Base-by-base conservation (phyloP, 306 rosid genomes). In the Glycine latifolia region DNA sequence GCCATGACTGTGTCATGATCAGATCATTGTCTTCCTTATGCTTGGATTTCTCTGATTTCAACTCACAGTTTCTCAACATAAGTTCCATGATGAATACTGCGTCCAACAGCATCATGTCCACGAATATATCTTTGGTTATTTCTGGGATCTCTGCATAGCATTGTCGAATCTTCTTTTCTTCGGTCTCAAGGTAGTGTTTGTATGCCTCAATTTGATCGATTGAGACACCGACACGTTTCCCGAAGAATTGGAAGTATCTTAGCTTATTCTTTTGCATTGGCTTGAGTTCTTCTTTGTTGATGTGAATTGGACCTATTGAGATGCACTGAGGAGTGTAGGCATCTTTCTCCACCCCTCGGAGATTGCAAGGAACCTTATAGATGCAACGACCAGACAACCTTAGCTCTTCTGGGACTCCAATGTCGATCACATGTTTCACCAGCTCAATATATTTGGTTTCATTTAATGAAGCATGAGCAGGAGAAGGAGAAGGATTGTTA, bases 231-330 rank as follows among this genome's bases (percentile, higher is more conserved):
- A 0, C 31, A 26, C 31, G 31, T 26, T 7, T 7, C 13, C 8
- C 4, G 59, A 90, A 85, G 76, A 78, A 55, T 2, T 78, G 2
- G 43, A 11, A 67, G 67, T 81, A 86, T 0, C 47, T 60, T 2
- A n/a, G 8, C n/a, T 90, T 90, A 15, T 80, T 68, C 35, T 6
- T 26, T 41, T 87, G 86, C 92, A 87, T 87, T 14, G 81, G 73
- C 54, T 67, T 4, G 14, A 79, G 71, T 10, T 83, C 20, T 9
- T 6, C 0, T 4, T 47, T 47, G 7, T 9, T 58, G 7, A 76
- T 1, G 80, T 87, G 91, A 72, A 87, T 71, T 13, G 88, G 90
- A 6, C 94, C 94, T 8, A 90, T 87, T 6, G 93, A 90, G 48
- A 90, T 68, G n/a, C 81, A 20, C n/a, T 82, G 75, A 41, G 93